Base-by-base conservation (phyloP, 2,329 filamentous ascomycete genomes). In the Passalora sequoiae region DNA sequence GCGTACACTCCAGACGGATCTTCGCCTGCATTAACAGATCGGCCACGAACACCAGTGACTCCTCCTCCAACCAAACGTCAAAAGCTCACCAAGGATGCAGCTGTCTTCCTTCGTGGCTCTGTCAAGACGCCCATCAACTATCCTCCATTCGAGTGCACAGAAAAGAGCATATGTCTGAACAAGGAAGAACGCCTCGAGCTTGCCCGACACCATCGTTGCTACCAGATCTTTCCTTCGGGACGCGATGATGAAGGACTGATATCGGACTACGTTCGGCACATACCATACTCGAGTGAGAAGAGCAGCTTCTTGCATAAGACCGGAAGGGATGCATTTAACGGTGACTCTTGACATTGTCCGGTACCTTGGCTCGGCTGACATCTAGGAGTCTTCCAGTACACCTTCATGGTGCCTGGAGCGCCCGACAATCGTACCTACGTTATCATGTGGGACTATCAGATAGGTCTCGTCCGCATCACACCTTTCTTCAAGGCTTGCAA, bases 361-460 rank as follows among this genome's bases (percentile, higher is more conserved):
- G n/a, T n/a, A n/a, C n/a, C n/a, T n/a, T n/a, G n/a, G n/a, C n/a
- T n/a, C 10, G 4, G 10, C 50, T 47, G 32, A 43, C 38, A 19
- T 21, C 9, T 25, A 57, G 30, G 50, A 92, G 86, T 88, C 19
- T 89, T 89, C 63, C 80, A 89, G 57, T 97, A 96, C 65, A 80
- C 78, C 25, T 96, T 94, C 71, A 77, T 74, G 54, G 63, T 84
- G 3, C 85, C 85, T 0, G 79, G 74, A 8, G 77, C 84, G 33
- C 75, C 46, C 1, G 47, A 82, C 50, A 73, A 77, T 40, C 46
- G 53, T 16, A 41, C 36, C 5, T 40, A 53, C 38, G 79, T 78
- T 1, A 81, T 97, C 48, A 89, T 96, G 79, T 98, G 92, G 92
- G 92, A 98, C 66, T 96, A 96, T 69, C 91, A 94, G 57, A 80